phyloP scores from a whole-genome alignment of 2,329 filamentous ascomycete genomes.

The Dactylellina parvicollis region DNA sequence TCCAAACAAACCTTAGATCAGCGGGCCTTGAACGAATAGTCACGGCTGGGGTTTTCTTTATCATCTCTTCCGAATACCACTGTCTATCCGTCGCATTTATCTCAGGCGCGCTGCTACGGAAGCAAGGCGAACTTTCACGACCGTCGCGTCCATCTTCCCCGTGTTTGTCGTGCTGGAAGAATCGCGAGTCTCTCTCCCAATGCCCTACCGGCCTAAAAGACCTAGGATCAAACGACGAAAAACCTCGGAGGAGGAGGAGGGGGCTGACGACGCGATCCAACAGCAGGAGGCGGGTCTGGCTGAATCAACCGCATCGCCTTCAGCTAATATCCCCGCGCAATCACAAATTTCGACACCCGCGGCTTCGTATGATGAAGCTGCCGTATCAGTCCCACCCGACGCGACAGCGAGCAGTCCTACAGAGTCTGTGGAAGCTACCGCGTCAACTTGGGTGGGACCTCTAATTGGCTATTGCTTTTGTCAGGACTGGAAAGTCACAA shows the following conservation, averaged over 20 bases:
- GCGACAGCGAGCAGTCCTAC: slow-evolving; percentile 43
- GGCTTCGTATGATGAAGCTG: slow-evolving; percentile 3
- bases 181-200: slow-evolving; percentile 41
- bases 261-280: slow-evolving; percentile 28
- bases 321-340: slow-evolving; percentile 12
- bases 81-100: slow-evolving; percentile 22
- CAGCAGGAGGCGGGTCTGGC: not conserved
- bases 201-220: slow-evolving; percentile 47
- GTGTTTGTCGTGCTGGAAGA: slow-evolving; percentile 40
- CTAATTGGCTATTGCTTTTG: slow-evolving; percentile 53
- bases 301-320: slow-evolving; percentile 22
- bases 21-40: slow-evolving; percentile 20
- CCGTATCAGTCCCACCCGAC: slow-evolving; percentile 26
- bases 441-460: slow-evolving; percentile 27
- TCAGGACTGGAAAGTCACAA: slow-evolving; percentile 52
- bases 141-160: slow-evolving; percentile 19
- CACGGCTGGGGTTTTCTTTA: slow-evolving; percentile 34
- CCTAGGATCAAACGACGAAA: slow-evolving; percentile 38
- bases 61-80: slow-evolving; percentile 46
- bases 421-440: slow-evolving; percentile 27
- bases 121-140: slow-evolving; percentile 18
- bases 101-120: slow-evolving; percentile 7
- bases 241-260: slow-evolving; percentile 43
- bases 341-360: slow-evolving; percentile 16
- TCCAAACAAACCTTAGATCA: slow-evolving; percentile 38